Evolutionary conservation across 176 grass and related monocot genomes (phyloP).

Genomic region (Oryza coarctata): DNA sequence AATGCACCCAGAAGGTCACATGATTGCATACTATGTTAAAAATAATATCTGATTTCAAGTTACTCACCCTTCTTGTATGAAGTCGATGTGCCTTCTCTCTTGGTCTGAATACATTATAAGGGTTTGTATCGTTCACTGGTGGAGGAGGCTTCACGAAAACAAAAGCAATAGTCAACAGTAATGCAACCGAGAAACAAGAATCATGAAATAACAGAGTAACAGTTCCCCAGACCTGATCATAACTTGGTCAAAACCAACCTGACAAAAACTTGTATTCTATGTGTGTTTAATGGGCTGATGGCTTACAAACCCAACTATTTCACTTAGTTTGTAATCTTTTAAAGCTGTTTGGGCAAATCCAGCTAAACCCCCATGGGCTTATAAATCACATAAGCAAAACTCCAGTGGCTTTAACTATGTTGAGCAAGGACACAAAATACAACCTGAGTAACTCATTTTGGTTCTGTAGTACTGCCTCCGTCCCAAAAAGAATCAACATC

Average conservation of each 20-base stretch:
- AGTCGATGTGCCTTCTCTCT: constrained; percentile 92
- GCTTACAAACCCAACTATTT: constrained; percentile 3
- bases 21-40: neutral
- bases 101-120: constrained; percentile 99
- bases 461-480: neutral
- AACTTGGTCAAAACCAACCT: neutral
- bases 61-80: constrained; percentile 94
- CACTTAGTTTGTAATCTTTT: neutral
- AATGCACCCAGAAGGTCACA: neutral
- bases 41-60: constrained; percentile 9
- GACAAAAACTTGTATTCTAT: neutral
- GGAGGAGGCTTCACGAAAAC: constrained; percentile 78
- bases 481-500: too few species aligned
- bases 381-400: neutral
- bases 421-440: neutral
- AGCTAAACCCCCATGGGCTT: neutral
- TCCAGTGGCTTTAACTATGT: neutral
- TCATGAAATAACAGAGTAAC: constrained; percentile 9
- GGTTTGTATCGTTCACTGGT: constrained; percentile 92
- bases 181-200: constrained; percentile 15
- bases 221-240: neutral
- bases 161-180: constrained; percentile 39
- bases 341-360: neutral
- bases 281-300: neutral
- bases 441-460: neutral